Base-by-base conservation (phyloP, 177 flowering plant species). In the Telopea speciosissima region DNA sequence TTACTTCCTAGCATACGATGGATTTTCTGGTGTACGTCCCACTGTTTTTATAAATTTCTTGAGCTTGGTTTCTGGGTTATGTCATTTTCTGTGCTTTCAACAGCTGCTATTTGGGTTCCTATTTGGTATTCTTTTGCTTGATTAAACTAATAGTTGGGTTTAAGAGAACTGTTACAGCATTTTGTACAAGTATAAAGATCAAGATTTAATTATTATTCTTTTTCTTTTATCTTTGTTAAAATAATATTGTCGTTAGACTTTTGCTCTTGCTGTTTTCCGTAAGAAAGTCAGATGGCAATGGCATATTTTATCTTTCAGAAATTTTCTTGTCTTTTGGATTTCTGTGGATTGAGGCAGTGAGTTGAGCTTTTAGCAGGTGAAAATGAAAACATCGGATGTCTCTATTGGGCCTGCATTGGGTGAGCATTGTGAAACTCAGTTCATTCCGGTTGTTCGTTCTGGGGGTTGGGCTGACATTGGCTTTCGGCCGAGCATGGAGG, bases 381-480 rank as follows among this genome's bases (percentile, higher is more conserved):
- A 75, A 76, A 72, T 61, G 52, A 86, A 69, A 76, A 23, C 76
- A 3, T 61, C 84, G 2, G 85, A 82, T 67, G 45, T 79, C 42
- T 62, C 86, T 13, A 66, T 73, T 79, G 87, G 82, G 45, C 77
- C 78, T 63, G 79, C 70, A 60, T 28, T 76, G 73, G 68, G 44
- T 24, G 25, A 66, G 62, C 78, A 70, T 67, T 62, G 71, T 78
- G 81, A 72, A 22, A 44, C 81, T 21, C 86, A 87, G 14, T 94
- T 83, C 70, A 54, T 82, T 68, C 98, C 98, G 16, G 68, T 82
- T 69, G 83, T 94, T 67, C 96, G 98, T 36, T 94, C 98, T 68
- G 98, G 98, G 40, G 98, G 93, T 67, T 93, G 96, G 84, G 80
- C 90, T 26, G 98, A 93, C 68, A 83, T 90, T 72, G 98, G 98